These are phyloP conservation scores for Curvularia sp. DNA, from an alignment of 2,329 filamentous ascomycete species.

Conservation along the genomic window DNA sequence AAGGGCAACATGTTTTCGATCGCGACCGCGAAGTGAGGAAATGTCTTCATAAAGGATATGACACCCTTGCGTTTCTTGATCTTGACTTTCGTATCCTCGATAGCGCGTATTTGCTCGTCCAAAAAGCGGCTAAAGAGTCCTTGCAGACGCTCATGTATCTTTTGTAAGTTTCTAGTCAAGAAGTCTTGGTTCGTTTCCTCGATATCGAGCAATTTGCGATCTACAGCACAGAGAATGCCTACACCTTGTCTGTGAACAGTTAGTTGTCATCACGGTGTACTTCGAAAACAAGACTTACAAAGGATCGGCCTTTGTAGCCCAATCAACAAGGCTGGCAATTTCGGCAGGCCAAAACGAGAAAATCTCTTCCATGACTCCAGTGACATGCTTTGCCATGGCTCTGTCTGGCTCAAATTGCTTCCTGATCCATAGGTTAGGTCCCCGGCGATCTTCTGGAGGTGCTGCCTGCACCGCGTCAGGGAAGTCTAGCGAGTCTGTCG, in stretches of 20 bases:
- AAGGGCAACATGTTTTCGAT: constrained; percentile 81
- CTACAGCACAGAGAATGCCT: constrained; percentile 81
- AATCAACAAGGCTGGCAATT: constrained; percentile 80
- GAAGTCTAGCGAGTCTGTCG: constrained; percentile 81
- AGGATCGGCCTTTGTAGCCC: constrained; percentile 80
- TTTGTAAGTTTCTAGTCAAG: constrained; percentile 78
- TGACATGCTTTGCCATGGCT: constrained; percentile 80
- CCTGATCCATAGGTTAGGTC: constrained; percentile 75
- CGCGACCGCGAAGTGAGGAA: constrained; percentile 82
- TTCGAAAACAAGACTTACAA: constrained; percentile 64
- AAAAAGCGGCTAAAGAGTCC: constrained; percentile 85
- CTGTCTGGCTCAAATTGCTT: constrained; percentile 89
- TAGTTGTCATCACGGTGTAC: constrained; percentile 16
- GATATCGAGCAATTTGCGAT: constrained; percentile 78
- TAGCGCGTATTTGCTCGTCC: constrained; percentile 92
- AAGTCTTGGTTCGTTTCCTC: constrained; percentile 94
- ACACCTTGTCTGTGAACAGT: constrained; percentile 76
- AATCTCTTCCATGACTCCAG: constrained; percentile 87
- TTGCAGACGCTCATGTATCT: constrained; percentile 76
- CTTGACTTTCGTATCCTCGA: constrained; percentile 98
- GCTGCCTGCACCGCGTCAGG: constrained; percentile 75
- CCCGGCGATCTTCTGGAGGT: constrained; percentile 71
- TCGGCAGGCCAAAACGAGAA: constrained; percentile 84
- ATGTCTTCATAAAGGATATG: constrained; percentile 92
- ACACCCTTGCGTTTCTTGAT: constrained; percentile 98